Evolutionary conservation across 2,329 filamentous ascomycete species (phyloP).

Genomic region (Tolypocladium album): DNA sequence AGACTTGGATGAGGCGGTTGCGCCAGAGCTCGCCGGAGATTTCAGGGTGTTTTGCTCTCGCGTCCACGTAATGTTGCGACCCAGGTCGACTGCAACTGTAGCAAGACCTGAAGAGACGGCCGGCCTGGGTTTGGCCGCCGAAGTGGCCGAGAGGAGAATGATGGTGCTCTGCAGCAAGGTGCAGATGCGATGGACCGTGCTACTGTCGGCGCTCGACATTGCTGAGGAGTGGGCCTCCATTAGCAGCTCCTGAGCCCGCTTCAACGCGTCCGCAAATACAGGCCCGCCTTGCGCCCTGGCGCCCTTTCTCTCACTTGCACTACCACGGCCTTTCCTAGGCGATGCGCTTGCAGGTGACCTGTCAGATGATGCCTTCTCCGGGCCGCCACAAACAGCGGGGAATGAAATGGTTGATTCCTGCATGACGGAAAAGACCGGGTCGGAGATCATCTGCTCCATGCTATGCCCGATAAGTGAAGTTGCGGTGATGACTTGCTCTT

Average conservation of each 20-base stretch:
- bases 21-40: slow-evolving; percentile 12
- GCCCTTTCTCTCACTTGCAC: slow-evolving; percentile 11
- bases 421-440: slow-evolving; percentile 80
- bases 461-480: slow-evolving; percentile 59
- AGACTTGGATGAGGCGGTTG: slow-evolving; percentile 6
- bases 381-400: slow-evolving; percentile 48
- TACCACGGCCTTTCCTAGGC: slow-evolving; percentile 18
- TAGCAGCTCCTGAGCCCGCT: slow-evolving; percentile 55
- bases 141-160: slow-evolving; percentile 54
- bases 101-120: slow-evolving; percentile 44
- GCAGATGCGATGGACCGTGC: slow-evolving; percentile 52
- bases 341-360: slow-evolving; percentile 21
- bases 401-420: slow-evolving; percentile 89
- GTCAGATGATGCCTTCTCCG: slow-evolving; percentile 28
- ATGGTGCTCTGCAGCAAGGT: slow-evolving; percentile 54
- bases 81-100: slow-evolving; percentile 56
- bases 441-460: slow-evolving; percentile 60
- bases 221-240: slow-evolving; percentile 51
- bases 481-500: slow-evolving; percentile 53
- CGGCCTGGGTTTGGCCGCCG: slow-evolving; percentile 32
- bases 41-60: slow-evolving; percentile 52
- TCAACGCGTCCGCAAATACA: slow-evolving; percentile 47
- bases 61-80: slow-evolving; percentile 56
- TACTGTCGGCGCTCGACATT: slow-evolving; percentile 41
- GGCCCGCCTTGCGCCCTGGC: slow-evolving; percentile 19